phyloP scores from a whole-genome alignment of 2,329 filamentous ascomycete genomes.

The Monosporascus sp. region DNA sequence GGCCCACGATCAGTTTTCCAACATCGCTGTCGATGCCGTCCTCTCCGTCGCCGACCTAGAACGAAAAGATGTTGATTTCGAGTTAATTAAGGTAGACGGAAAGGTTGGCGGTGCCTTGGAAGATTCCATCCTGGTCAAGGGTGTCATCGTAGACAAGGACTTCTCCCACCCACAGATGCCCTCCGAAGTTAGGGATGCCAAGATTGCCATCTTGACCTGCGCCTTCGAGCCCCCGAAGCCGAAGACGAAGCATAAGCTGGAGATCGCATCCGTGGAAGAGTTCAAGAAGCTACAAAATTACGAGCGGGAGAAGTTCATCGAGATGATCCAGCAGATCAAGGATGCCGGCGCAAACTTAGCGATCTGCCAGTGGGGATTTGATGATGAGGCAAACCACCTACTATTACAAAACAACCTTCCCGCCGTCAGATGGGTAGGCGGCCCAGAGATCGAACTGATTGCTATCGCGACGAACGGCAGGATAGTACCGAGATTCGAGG shows the following conservation, averaged over 20 bases:
- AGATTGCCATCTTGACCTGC: slow-evolving; percentile 95
- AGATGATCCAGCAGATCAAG: slow-evolving; percentile 99
- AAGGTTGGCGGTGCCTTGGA: slow-evolving; percentile 94
- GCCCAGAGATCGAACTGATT: slow-evolving; percentile 96
- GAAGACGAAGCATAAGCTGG: slow-evolving; percentile 99
- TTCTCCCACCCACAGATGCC: slow-evolving; percentile 99
- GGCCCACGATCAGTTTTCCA: slow-evolving; percentile 94
- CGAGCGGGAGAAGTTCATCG: slow-evolving; percentile 91
- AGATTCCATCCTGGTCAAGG: slow-evolving; percentile 91
- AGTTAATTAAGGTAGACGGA: slow-evolving; percentile 98
- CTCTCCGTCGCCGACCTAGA: slow-evolving; percentile 94
- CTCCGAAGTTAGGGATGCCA: slow-evolving; percentile 87
- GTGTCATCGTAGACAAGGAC: slow-evolving; percentile 98
- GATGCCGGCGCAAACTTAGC: slow-evolving; percentile 93
- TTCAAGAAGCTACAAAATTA: slow-evolving; percentile 97
- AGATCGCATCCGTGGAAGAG: slow-evolving; percentile 94
- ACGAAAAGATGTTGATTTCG: slow-evolving; percentile 95
- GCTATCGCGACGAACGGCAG: slow-evolving; percentile 97
- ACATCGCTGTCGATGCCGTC: slow-evolving; percentile 95
- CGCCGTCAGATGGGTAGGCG: slow-evolving; percentile 95
- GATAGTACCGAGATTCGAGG: slow-evolving; percentile 96
- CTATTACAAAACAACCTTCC: slow-evolving; percentile 94
- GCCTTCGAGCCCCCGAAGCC: slow-evolving; percentile 98
- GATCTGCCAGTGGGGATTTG: slow-evolving; percentile 99
- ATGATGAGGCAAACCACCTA: slow-evolving; percentile 97